Conservation (phyloP, 1,284 basidiomycete species). For the Malassezia equina region DNA sequence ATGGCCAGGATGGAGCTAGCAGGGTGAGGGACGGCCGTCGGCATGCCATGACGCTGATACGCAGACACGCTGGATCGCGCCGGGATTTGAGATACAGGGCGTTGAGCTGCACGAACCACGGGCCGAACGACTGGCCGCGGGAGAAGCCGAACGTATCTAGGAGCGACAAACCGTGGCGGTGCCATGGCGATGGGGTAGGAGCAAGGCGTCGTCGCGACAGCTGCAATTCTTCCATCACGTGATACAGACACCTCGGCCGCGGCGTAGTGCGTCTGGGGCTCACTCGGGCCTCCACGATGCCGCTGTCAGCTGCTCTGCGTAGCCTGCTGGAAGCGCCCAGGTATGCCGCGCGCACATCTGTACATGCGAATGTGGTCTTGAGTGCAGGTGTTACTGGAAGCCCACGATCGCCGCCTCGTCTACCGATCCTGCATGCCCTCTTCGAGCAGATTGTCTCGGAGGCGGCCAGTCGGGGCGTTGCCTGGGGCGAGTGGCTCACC, state of each 20-base stretch:
- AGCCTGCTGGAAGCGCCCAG: slow-evolving; percentile 63
- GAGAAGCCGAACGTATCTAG: slow-evolving; percentile 7
- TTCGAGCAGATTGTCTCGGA: slow-evolving; percentile 55
- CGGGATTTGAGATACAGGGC: background rate
- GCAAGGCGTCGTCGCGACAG: background rate
- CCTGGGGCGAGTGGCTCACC: slow-evolving; percentile 71
- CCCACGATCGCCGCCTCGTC: slow-evolving; percentile 57
- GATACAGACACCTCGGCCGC: background rate
- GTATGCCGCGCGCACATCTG: slow-evolving; percentile 57
- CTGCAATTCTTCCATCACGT: slow-evolving; percentile 3
- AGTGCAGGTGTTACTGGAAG: slow-evolving; percentile 52
- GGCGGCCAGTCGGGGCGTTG: slow-evolving; percentile 57
- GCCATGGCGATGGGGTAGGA: slow-evolving; percentile 1
- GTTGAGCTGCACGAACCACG: background rate
- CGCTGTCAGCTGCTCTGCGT: slow-evolving; percentile 55
- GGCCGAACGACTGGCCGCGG: background rate
- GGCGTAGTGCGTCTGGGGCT: background rate
- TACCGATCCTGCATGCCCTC: slow-evolving; percentile 54
- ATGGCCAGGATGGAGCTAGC: slow-evolving; percentile 4
- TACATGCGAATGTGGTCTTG: slow-evolving; percentile 44
- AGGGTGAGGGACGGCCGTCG: background rate
- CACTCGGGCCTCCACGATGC: slow-evolving; percentile 1
- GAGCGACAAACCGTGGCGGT: slow-evolving; percentile 8
- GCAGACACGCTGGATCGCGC: background rate
- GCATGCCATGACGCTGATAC: background rate